A percentile compares a stretch with the other conserved stretches of the same genome.
These are phyloP conservation scores for Massarina eburnea DNA, from an alignment of 2,329 filamentous ascomycete species.

Conservation along the genomic window DNA sequence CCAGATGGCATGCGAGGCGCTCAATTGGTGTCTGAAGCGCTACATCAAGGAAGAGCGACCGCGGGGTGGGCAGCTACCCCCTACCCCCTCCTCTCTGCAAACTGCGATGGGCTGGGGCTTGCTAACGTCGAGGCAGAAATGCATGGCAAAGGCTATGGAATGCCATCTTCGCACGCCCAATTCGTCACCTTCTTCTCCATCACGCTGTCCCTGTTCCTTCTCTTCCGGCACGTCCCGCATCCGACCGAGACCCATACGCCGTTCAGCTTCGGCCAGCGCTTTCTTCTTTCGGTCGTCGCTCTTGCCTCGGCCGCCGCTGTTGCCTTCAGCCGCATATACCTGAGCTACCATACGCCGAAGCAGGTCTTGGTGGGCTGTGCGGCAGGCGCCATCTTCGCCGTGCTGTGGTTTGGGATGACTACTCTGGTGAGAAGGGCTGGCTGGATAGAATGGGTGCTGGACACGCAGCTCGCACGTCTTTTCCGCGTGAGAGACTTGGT, in stretches of 20 bases:
- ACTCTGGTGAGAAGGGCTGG: constrained; percentile 66
- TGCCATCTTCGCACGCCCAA: constrained; percentile 94
- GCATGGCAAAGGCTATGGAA: constrained; percentile 92
- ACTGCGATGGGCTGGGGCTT: not conserved
- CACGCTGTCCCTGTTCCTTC: constrained; percentile 79
- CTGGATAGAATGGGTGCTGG: constrained; percentile 71
- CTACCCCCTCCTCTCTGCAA: not conserved
- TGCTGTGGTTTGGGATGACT: constrained; percentile 78
- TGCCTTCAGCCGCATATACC: constrained; percentile 81
- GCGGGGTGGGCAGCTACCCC: constrained; percentile 58
- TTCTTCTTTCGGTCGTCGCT: constrained; percentile 50
- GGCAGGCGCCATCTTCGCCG: constrained; percentile 70
- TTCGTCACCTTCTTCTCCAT: constrained; percentile 91
- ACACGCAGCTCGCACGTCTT: constrained; percentile 63
- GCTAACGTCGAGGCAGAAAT: constrained; percentile 52
- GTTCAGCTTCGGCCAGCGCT: constrained; percentile 63
- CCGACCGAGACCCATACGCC: constrained; percentile 54
- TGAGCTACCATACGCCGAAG: constrained; percentile 86
- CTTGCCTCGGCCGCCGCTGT: constrained; percentile 53
- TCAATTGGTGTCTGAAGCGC: constrained; percentile 89
- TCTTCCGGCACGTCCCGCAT: constrained; percentile 67
- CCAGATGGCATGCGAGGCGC: constrained; percentile 85
- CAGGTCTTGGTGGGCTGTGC: constrained; percentile 81
- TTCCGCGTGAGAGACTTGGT: constrained; percentile 81
- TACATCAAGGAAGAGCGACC: constrained; percentile 91